A percentile compares a stretch with the other conserved stretches of the same genome.
Evolutionary conservation across 257 asterid species (phyloP).

Genomic region (Scutellaria barbata): DNA sequence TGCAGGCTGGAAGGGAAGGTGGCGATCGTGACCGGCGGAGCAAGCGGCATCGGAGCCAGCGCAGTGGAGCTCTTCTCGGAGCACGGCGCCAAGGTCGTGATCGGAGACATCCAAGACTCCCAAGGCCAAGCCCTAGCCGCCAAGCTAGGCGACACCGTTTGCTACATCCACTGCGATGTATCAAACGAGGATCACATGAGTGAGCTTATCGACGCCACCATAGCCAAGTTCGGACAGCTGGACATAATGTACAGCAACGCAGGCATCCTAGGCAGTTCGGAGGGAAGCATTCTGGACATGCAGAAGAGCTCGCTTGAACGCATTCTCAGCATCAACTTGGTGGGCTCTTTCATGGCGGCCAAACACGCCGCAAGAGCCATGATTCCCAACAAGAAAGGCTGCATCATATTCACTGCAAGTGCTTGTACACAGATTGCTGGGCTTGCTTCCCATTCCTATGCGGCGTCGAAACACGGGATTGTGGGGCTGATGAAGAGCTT

Average conservation of each 20-base stretch:
- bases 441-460: conserved; percentile 36
- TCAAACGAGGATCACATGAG: conserved; percentile 42
- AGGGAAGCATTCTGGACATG: conserved; percentile 30
- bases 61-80: background rate
- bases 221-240: conserved; percentile 46
- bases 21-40: conserved; percentile 34
- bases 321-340: conserved; percentile 40
- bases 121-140: conserved; percentile 41
- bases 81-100: conserved; percentile 40
- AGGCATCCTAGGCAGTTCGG: conserved; percentile 34
- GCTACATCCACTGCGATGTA: conserved; percentile 59
- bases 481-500: conserved; percentile 48
- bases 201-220: conserved; percentile 38
- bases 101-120: conserved; percentile 58
- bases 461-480: conserved; percentile 48
- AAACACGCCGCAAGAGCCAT: conserved; percentile 63
- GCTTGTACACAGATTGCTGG: conserved; percentile 48
- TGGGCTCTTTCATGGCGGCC: conserved; percentile 50
- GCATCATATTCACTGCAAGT: conserved; percentile 58
- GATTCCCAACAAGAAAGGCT: conserved; percentile 45
- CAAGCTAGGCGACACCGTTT: conserved; percentile 29
- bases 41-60: conserved; percentile 14
- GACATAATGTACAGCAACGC: conserved; percentile 65
- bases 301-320: conserved; percentile 35
- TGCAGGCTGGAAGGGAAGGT: conserved; percentile 36